Percentiles rank a stretch among this genome's conserved stretches.
phyloP scores from a whole-genome alignment of 352 stramenopile species.

The Phytopythium ostracodes region DNA sequence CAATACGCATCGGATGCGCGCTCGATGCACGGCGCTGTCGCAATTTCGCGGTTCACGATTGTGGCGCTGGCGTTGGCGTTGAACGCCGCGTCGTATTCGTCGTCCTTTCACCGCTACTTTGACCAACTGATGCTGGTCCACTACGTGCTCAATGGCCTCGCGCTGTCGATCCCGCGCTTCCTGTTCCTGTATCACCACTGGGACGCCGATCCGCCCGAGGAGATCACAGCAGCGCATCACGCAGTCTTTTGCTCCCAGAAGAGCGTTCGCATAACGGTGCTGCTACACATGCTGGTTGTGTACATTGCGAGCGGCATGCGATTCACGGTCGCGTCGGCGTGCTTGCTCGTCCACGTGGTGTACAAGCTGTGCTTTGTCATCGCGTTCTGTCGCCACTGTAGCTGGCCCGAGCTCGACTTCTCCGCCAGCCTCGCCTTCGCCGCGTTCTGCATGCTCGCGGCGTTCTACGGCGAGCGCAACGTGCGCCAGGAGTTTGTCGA shows the following conservation, averaged over 20 bases:
- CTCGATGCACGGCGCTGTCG: conserved; percentile 23
- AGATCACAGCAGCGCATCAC: conserved; percentile 10
- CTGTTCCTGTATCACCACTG: conserved; percentile 31
- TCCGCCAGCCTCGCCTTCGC: conserved; percentile 46
- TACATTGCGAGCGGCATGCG: conserved; percentile 68
- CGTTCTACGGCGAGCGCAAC: conserved; percentile 61
- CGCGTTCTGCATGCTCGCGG: conserved; percentile 64
- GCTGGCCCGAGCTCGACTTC: conserved; percentile 49
- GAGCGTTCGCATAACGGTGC: conserved; percentile 45
- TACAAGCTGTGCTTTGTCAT: conserved; percentile 46
- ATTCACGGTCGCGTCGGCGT: conserved; percentile 55
- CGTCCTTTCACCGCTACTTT: conserved; percentile 45
- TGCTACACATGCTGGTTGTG: conserved; percentile 54
- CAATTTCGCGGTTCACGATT: conserved; percentile 34
- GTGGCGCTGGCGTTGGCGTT: conserved; percentile 39
- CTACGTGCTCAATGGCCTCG: conserved; percentile 47
- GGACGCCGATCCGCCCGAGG: conserved; percentile 16
- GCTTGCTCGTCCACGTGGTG: conserved; percentile 37
- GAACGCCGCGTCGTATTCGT: conserved; percentile 32
- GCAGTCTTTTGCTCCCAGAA: conserved; percentile 56
- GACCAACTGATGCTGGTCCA: conserved; percentile 43
- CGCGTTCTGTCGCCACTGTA: conserved; percentile 42
- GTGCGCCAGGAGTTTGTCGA: conserved; percentile 65
- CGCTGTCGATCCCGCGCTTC: conserved; percentile 44
- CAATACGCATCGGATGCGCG: conserved; percentile 39